These are phyloP conservation scores for Arabis alpina DNA, from an alignment of 345 rosid species.

Conservation along the genomic window DNA sequence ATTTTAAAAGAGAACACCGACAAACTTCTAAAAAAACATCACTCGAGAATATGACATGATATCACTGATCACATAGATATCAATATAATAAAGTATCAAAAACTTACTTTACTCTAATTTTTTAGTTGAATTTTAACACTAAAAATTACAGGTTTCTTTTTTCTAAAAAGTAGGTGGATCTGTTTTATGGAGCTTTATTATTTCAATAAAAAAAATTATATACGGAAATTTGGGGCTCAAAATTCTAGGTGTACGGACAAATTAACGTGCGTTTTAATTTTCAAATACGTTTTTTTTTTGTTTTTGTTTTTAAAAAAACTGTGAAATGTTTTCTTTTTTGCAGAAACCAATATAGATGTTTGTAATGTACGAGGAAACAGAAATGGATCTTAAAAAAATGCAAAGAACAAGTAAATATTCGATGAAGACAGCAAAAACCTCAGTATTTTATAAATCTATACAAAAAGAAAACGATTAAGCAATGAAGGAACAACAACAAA, in stretches of 20 bases:
- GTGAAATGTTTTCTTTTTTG: neutral
- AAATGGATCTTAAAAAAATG: constrained; percentile 19
- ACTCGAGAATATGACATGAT: constrained; percentile 18
- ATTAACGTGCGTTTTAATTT: constrained; percentile 9
- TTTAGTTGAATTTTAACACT: neutral
- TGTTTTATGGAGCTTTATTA: neutral
- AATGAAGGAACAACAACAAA: neutral
- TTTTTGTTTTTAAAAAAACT: neutral
- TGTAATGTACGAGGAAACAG: constrained; percentile 33
- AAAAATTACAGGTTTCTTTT: neutral
- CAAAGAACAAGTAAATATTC: neutral
- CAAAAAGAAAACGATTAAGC: too few species aligned
- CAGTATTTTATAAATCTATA: too few species aligned
- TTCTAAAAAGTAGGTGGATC: neutral
- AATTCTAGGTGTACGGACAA: constrained; percentile 29
- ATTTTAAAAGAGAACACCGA: constrained; percentile 20
- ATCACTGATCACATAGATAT: neutral
- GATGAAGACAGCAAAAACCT: neutral
- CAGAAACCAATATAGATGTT: constrained; percentile 21
- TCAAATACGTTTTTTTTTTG: neutral
- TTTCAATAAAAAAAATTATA: neutral
- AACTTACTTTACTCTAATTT: neutral
- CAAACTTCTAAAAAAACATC: constrained; percentile 22
- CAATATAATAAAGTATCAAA: neutral
- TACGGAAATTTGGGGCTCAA: neutral